phyloP scores from a whole-genome alignment of 2,329 filamentous ascomycete genomes.

The Pseudogymnoascus sp. region DNA sequence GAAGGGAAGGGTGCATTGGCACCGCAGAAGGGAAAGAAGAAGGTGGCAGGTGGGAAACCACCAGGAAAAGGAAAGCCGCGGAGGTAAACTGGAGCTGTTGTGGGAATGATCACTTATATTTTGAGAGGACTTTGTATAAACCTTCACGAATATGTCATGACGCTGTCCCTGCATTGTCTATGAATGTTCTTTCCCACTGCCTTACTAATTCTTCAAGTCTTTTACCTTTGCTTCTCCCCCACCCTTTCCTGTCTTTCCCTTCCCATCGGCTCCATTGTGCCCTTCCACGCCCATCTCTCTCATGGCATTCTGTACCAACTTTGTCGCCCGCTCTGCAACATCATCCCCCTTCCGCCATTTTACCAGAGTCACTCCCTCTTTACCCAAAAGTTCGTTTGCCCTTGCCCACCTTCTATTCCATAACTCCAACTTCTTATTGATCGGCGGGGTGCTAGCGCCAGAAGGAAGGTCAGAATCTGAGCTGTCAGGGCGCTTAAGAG shows the following conservation, averaged over 20 bases:
- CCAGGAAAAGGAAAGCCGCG: slow-evolving; percentile 26
- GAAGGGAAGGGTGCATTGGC: slow-evolving; percentile 48
- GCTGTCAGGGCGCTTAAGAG: slow-evolving; percentile 11
- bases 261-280: slow-evolving; percentile 17
- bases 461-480: slow-evolving; percentile 7
- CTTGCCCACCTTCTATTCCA: slow-evolving; percentile 63
- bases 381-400: slow-evolving; percentile 56
- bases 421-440: slow-evolving; percentile 63
- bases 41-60: slow-evolving; percentile 15
- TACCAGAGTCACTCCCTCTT: slow-evolving; percentile 59
- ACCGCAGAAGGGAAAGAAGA: slow-evolving; percentile 25
- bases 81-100: slow-evolving; percentile 11
- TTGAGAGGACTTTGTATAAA: slow-evolving; percentile 1
- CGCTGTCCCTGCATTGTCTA: background rate
- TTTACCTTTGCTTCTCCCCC: slow-evolving; percentile 29
- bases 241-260: slow-evolving; percentile 25
- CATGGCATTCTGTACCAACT: slow-evolving; percentile 52
- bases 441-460: slow-evolving; percentile 16
- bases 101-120: slow-evolving; percentile 3
- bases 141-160: background rate
- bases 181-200: background rate
- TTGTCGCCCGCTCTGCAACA: slow-evolving; percentile 58
- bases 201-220: slow-evolving; percentile 22
- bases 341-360: slow-evolving; percentile 69
- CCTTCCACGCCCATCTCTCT: slow-evolving; percentile 35